Evolutionary conservation across 1,139 yeast genomes (phyloP), one percentile per base, ranked within the genome.

Genomic region (Yarrowia galli): DNA sequence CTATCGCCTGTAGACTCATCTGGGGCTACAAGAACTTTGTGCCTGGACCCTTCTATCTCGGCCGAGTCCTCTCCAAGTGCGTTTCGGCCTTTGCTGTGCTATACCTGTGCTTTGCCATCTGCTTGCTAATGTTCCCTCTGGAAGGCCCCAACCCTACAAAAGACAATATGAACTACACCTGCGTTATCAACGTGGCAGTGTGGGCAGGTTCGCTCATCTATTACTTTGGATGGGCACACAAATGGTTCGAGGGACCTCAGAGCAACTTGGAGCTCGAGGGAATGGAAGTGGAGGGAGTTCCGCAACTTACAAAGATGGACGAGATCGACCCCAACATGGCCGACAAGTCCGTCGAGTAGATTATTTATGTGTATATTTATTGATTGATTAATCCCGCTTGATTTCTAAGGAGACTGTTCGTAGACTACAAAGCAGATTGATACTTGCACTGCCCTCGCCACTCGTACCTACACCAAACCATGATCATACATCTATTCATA

Each of bases 41-140:
- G 23, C 91, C 91, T 0, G 93, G 92, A 10, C 83, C 85, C 8
- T 88, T 88, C 74, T 84, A 85, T 74, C 78, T 87, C 70, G 92
- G 92, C 36, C 75, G 78, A 4, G 69, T 76, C 22, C 72, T 81
- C 67, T 85, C 89, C 1, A 81, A 81, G 42, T 32, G 70, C 42
- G 70, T 72, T 42, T 73, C 74, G 12, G 48, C 69, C 43, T 70
- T 76, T 61, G 74, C 77, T 1, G 70, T 72, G 15, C 42, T 67
- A 2, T 76, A 74, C 73, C 87, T 87, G 2, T 68, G 79, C 0
- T 80, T 86, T 42, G 87, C 87, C 88, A 82, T 87, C 68, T 88
- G 88, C 56, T 81, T 87, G 67, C 81, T 87, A 71, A 85, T 87
- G 85, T 89, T 89, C 65, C 80, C 82, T 68, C 81, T 79, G 43